Evolutionary conservation across 1,284 basidiomycete genomes (phyloP).

Genomic region (Macrocystidia cucumis): DNA sequence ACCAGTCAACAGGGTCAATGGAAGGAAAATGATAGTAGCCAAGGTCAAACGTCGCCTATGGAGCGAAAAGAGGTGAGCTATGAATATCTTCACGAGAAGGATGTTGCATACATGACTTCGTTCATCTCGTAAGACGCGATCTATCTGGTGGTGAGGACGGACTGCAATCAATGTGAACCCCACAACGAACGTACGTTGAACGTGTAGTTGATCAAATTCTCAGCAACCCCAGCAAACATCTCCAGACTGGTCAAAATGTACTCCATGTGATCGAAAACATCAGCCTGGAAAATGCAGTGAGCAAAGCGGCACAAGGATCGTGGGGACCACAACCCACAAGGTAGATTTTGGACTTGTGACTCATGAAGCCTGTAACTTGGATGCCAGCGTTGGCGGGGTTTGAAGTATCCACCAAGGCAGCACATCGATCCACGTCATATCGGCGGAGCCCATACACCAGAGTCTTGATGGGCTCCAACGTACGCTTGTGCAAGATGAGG

Average conservation of each 20-base stretch:
- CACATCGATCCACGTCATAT: conserved; percentile 58
- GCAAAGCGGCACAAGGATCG: background rate
- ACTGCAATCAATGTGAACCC: background rate
- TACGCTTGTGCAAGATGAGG: conserved; percentile 60
- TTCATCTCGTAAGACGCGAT: conserved; percentile 57
- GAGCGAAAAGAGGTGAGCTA: conserved; percentile 1
- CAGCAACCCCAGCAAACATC: conserved; percentile 58
- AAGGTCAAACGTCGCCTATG: conserved; percentile 47
- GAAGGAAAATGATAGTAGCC: conserved; percentile 61
- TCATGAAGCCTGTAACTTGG: conserved; percentile 53
- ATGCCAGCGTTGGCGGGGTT: conserved; percentile 14
- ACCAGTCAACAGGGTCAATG: conserved; percentile 60
- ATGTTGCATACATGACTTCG: conserved; percentile 38
- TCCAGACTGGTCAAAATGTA: conserved; percentile 59
- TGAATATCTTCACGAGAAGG: background rate
- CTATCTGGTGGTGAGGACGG: conserved; percentile 20
- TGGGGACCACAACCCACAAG: conserved; percentile 30
- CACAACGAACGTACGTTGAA: conserved; percentile 38
- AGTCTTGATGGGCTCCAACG: conserved; percentile 59
- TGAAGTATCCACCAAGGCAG: conserved; percentile 39
- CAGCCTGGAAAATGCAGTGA: conserved; percentile 31
- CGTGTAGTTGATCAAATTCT: conserved; percentile 64
- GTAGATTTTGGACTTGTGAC: conserved; percentile 63
- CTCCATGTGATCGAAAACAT: conserved; percentile 66
- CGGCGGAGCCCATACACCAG: conserved; percentile 57